Percentiles rank a stretch among this genome's conserved stretches.
phyloP scores from a whole-genome alignment of 2,329 filamentous ascomycete species.

The Pestalotiopsis sp. region DNA sequence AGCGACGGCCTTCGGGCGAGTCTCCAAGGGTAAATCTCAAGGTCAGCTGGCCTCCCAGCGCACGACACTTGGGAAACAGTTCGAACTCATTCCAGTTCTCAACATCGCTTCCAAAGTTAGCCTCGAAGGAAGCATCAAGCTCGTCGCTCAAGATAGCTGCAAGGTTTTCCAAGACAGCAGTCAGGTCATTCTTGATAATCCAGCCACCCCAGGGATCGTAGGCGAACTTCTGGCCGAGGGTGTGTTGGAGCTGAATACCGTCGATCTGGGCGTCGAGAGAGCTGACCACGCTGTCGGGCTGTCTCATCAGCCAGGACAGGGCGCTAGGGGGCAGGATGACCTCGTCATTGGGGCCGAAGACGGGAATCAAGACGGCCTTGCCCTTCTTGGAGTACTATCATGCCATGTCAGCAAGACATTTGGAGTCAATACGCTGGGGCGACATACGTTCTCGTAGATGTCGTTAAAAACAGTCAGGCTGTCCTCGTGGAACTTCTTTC shows the following conservation, averaged over 20 bases:
- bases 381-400: constrained; percentile 43
- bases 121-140: constrained; percentile 35
- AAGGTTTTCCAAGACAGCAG: constrained; percentile 35
- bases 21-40: constrained; percentile 27
- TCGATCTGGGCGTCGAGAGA: constrained; percentile 39
- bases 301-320: constrained; percentile 41
- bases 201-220: constrained; percentile 25
- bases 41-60: constrained; percentile 30
- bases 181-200: constrained; percentile 39
- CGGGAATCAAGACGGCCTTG: constrained; percentile 42
- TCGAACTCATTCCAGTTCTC: constrained; percentile 37
- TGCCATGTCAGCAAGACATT: not conserved
- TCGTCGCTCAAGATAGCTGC: constrained; percentile 38
- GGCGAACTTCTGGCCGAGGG: constrained; percentile 35
- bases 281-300: constrained; percentile 40
- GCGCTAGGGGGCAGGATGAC: constrained; percentile 43
- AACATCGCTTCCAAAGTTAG: constrained; percentile 34
- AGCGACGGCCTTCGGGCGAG: constrained; percentile 26
- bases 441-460: constrained; percentile 24
- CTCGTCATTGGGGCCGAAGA: constrained; percentile 40
- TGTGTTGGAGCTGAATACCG: constrained; percentile 38
- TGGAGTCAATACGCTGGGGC: not conserved
- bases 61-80: constrained; percentile 26
- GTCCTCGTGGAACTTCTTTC: constrained; percentile 23
- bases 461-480: constrained; percentile 21